Evolutionary conservation across 495 filamentous ascomycete species (phyloP), one percentile per base, ranked within the genome.

Genomic region (Clohesyomyces aquaticus): DNA sequence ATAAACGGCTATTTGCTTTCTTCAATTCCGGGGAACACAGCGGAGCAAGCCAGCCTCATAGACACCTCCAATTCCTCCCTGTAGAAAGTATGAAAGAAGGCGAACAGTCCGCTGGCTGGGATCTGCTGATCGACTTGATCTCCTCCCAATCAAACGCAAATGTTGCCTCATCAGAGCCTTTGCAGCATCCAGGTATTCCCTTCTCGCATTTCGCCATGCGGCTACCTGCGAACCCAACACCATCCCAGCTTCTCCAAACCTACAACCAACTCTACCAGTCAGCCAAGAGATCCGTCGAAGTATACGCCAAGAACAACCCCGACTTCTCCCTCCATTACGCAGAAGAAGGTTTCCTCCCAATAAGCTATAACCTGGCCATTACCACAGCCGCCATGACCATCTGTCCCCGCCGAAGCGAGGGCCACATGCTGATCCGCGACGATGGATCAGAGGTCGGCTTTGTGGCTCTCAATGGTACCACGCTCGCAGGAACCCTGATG

Each of bases 331-430:
- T 72, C 2, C 70, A 72, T 42, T 22, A 61, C 4, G 57, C 65
- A 51, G 61, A 63, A n/a, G 67, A 65, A 18, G 83, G 81, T 14
- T 77, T 82, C 47, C 79, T 85, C 0, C 71, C 74, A 9, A 87
- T 93, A 32, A 88, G 87, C 71, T 93, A 95, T 71, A 95, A 95
- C 61, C 74, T 93, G 6, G 89, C 85, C 1, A 85, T 95, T 80
- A 93, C 89, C 3, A 78, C 82, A 16, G 75, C 75, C 0, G 78
- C 77, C 0, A 90, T 95, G 85, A 83, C 86, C 41, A 76, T 95
- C 4, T 84, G 82, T 60, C 91, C 91, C 8, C 77, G 91, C 43
- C 71, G 71, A 55, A 76, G 71, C 45, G 82, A 81, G 58, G 76
- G 73, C 1, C 74, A 73, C 1, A 64, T 55, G 2, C 66, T 85